A percentile compares a stretch with the other conserved stretches of the same genome.
Conservation (phyloP, 495 filamentous ascomycete genomes). For the Penicillium robsamsonii region DNA sequence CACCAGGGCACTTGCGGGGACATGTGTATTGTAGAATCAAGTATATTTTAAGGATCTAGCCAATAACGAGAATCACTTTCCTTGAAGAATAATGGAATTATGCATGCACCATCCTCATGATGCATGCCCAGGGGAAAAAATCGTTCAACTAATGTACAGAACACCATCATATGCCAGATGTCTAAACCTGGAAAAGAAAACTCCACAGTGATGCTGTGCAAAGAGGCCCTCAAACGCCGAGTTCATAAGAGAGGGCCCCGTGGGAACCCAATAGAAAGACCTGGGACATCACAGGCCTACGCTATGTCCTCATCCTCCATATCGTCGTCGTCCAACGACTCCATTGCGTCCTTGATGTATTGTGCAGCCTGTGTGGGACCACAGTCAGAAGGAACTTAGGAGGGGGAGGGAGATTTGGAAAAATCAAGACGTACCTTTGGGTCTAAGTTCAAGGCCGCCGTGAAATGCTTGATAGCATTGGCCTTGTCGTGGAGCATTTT, state of each 20-base stretch:
- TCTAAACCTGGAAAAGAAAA: constrained; percentile 31
- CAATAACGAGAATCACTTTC: neutral
- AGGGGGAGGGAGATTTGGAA: neutral
- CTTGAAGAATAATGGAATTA: constrained; percentile 3
- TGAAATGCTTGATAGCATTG: constrained; percentile 85
- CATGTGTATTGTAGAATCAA: neutral
- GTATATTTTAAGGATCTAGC: neutral
- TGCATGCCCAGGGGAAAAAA: constrained; percentile 7
- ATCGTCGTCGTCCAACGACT: constrained; percentile 80
- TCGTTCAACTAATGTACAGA: constrained; percentile 43
- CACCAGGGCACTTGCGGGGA: neutral
- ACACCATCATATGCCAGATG: constrained; percentile 33
- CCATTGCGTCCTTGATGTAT: constrained; percentile 91
- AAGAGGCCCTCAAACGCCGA: constrained; percentile 25
- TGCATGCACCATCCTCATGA: constrained; percentile 6
- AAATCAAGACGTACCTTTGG: constrained; percentile 68
- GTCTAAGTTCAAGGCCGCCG: constrained; percentile 90
- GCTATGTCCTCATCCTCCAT: constrained; percentile 67
- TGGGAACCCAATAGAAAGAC: constrained; percentile 12
- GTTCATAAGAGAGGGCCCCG: constrained; percentile 18
- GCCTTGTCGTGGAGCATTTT: constrained; percentile 76
- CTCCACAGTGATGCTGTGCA: constrained; percentile 44
- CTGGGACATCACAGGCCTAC: constrained; percentile 27
- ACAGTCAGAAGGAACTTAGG: constrained; percentile 24
- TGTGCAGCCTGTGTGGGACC: constrained; percentile 64